Conservation (phyloP, 169 alveolate genomes). For the Plasmodium chabaudi region DNA sequence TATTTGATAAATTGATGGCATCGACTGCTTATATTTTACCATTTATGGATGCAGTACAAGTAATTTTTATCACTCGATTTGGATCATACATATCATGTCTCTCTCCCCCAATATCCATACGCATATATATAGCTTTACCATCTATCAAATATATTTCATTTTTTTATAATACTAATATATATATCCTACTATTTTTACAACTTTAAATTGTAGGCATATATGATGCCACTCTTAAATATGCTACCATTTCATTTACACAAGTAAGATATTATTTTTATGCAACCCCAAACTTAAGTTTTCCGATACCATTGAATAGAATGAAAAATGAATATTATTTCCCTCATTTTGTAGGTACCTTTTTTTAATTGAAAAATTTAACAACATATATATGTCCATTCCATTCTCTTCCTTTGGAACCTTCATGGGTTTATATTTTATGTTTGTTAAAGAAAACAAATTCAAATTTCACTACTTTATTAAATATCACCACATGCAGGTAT, state of each 20-base stretch:
- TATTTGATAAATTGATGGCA: constrained; percentile 45
- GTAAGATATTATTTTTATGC: constrained; percentile 29
- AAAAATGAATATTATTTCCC: background rate
- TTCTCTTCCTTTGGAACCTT: constrained; percentile 63
- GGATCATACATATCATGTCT: background rate
- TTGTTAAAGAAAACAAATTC: constrained; percentile 69
- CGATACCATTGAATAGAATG: background rate
- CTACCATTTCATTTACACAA: constrained; percentile 52
- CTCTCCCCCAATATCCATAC: background rate
- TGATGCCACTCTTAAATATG: constrained; percentile 69
- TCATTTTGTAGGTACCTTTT: constrained; percentile 25
- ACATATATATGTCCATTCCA: constrained; percentile 60
- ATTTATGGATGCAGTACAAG: constrained; percentile 69
- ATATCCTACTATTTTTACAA: background rate
- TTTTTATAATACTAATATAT: constrained; percentile 1
- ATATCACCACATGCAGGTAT: constrained; percentile 74
- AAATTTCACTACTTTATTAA: constrained; percentile 66
- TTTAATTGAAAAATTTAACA: constrained; percentile 52
- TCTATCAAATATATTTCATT: too few species aligned
- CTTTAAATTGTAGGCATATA: constrained; percentile 49
- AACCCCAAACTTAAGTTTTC: background rate
- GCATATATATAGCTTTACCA: background rate
- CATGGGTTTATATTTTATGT: constrained; percentile 63
- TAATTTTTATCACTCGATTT: background rate
- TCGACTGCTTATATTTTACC: constrained; percentile 59